Evolutionary conservation across 768 basidiomycete species (phyloP).

Genomic region (Phylloporus rhodoxanthus): DNA sequence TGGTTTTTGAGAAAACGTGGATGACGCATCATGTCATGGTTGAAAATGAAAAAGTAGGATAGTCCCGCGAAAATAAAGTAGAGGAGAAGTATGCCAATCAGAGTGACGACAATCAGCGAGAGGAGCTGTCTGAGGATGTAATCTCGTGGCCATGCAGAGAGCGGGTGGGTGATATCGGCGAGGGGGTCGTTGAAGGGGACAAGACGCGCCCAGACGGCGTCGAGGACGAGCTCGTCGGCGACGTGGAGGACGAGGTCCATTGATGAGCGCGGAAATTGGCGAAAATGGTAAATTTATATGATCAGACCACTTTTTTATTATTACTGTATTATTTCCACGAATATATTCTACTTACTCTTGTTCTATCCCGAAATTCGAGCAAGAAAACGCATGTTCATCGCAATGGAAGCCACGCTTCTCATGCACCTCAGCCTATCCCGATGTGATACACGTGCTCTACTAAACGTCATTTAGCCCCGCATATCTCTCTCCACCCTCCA

Average conservation of each 20-base stretch:
- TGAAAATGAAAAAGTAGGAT: constrained; percentile 85
- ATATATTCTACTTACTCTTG: not conserved
- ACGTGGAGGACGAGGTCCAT: constrained; percentile 81
- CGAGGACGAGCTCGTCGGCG: constrained; percentile 68
- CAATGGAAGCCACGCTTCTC: constrained; percentile 18
- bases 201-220: constrained; percentile 70
- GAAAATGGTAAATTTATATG: constrained; percentile 18
- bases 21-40: constrained; percentile 92
- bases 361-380: constrained; percentile 12
- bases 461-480: constrained; percentile 23
- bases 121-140: constrained; percentile 72
- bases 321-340: constrained; percentile 12
- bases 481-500: constrained; percentile 20
- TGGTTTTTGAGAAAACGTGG: constrained; percentile 92
- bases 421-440: constrained; percentile 13
- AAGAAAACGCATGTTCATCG: constrained; percentile 17
- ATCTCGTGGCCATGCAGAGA: constrained; percentile 82
- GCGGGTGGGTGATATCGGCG: constrained; percentile 35
- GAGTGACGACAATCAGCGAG: constrained; percentile 66
- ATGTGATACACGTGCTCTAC: constrained; percentile 28
- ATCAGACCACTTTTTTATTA: constrained; percentile 31
- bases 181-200: constrained; percentile 52
- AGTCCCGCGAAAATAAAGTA: constrained; percentile 87
- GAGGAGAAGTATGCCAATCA: constrained; percentile 74
- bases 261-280: not conserved